Conservation (phyloP, 768 basidiomycete genomes). For the Mrakia blollopis region DNA sequence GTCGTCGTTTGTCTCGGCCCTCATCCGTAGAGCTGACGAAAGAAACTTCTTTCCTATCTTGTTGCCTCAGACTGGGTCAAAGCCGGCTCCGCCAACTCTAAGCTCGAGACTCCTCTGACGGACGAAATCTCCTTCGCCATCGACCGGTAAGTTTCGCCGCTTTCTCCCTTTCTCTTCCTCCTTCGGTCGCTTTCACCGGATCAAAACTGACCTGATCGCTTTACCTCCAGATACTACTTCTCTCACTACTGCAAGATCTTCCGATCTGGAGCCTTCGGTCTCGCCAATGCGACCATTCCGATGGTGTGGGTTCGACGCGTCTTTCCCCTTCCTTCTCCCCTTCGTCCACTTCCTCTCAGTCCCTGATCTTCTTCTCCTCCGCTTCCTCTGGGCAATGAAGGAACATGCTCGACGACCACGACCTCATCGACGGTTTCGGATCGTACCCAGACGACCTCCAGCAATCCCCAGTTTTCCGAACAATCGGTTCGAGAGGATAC, state of each 20-base stretch:
- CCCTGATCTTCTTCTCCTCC: neutral
- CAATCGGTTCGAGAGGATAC: slow-evolving; percentile 80
- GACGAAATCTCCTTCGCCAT: slow-evolving; percentile 68
- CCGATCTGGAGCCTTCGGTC: slow-evolving; percentile 80
- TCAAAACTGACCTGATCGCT: neutral
- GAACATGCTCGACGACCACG: slow-evolving; percentile 49
- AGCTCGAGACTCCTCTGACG: slow-evolving; percentile 58
- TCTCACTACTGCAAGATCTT: slow-evolving; percentile 78
- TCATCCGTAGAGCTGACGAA: too few species aligned
- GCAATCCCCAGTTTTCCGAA: slow-evolving; percentile 62
- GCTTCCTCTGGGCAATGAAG: slow-evolving; percentile 29
- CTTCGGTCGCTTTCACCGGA: neutral
- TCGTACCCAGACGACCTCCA: slow-evolving; percentile 62
- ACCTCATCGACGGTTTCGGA: slow-evolving; percentile 51
- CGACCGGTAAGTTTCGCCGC: slow-evolving; percentile 53
- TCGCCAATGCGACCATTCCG: slow-evolving; percentile 85
- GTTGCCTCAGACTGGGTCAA: slow-evolving; percentile 60
- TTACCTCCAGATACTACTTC: slow-evolving; percentile 42
- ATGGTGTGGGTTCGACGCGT: slow-evolving; percentile 41
- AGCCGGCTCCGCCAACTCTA: slow-evolving; percentile 51
- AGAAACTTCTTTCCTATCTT: too few species aligned
- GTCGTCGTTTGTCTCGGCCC: too few species aligned
- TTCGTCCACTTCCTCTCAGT: slow-evolving; percentile 12
- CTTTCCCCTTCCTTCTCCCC: neutral
- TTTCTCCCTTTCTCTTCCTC: neutral